Evolutionary conservation across 225 moss, liverwort and hornwort species (phyloP).

Genomic region (Ulota crispa): DNA sequence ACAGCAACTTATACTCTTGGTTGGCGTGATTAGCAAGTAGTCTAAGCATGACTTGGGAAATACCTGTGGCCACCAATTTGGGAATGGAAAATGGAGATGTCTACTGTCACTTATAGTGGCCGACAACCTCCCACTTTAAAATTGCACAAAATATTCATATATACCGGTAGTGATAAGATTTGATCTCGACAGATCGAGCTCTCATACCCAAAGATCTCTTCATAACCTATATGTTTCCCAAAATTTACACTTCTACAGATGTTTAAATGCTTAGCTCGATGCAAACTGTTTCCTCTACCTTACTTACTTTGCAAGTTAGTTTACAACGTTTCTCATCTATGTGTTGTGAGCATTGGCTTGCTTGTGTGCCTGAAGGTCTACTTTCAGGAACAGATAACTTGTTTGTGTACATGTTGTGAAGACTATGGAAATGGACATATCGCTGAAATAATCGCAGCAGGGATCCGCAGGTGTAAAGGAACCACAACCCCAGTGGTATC

Average conservation of each 20-base stretch:
- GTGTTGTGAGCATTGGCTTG: not conserved
- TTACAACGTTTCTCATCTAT: not conserved
- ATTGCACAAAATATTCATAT: not conserved
- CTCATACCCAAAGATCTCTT: not conserved
- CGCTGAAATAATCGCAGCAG: constrained; percentile 50
- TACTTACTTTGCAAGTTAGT: not conserved
- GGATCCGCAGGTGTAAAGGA: constrained; percentile 78
- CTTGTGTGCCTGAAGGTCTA: not conserved
- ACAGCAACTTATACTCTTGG: not conserved
- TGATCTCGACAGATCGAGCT: not conserved
- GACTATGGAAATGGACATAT: not conserved
- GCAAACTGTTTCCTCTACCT: not conserved
- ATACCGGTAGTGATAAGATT: not conserved
- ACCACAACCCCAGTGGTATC: constrained; percentile 83
- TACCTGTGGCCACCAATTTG: not conserved
- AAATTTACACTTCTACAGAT: not conserved
- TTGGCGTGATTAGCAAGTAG: not conserved
- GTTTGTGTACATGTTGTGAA: not conserved
- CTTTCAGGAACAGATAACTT: constrained; percentile 5
- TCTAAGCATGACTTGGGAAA: not conserved
- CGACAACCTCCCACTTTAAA: not conserved
- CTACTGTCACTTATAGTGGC: not conserved
- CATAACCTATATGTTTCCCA: not conserved
- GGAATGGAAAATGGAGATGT: not conserved
- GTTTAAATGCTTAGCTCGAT: not conserved